phyloP scores from a whole-genome alignment of 495 filamentous ascomycete species.

The Darksidea phi region DNA sequence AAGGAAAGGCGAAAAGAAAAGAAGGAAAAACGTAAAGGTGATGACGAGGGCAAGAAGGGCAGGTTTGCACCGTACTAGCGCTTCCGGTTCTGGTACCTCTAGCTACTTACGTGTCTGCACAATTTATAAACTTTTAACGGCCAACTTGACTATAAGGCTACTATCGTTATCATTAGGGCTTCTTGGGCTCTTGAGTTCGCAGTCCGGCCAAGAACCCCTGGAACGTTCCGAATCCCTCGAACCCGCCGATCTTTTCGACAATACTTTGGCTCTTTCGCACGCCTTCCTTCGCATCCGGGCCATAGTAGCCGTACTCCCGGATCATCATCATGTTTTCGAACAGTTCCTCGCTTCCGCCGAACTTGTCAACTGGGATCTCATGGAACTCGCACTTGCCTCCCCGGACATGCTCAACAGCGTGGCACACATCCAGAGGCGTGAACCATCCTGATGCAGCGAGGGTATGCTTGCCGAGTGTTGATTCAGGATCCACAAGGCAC shows the following conservation, averaged over 20 bases:
- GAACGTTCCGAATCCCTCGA: constrained; percentile 3
- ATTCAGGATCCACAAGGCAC: constrained; percentile 46
- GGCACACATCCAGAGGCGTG: constrained; percentile 18
- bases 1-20: constrained; percentile 21
- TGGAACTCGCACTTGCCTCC: constrained; percentile 14
- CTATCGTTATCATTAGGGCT: not conserved
- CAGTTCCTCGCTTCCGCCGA: constrained; percentile 15
- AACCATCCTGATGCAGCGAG: constrained; percentile 16
- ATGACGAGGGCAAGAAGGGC: constrained; percentile 21
- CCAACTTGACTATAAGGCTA: not conserved
- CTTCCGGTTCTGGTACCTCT: not conserved
- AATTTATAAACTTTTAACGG: no score
- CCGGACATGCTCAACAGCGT: constrained; percentile 8
- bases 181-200: not conserved
- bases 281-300: constrained; percentile 8
- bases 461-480: constrained; percentile 40
- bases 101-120: no score
- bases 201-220: constrained; percentile 10
- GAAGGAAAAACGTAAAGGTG: constrained; percentile 19
- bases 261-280: constrained; percentile 14
- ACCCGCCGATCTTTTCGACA: constrained; percentile 7
- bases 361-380: constrained; percentile 10
- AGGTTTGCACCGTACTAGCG: constrained; percentile 33
- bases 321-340: constrained; percentile 27
- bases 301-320: constrained; percentile 17